Conservation (phyloP, 2,329 filamentous ascomycete genomes). For the Mycosphaerella arachidis region DNA sequence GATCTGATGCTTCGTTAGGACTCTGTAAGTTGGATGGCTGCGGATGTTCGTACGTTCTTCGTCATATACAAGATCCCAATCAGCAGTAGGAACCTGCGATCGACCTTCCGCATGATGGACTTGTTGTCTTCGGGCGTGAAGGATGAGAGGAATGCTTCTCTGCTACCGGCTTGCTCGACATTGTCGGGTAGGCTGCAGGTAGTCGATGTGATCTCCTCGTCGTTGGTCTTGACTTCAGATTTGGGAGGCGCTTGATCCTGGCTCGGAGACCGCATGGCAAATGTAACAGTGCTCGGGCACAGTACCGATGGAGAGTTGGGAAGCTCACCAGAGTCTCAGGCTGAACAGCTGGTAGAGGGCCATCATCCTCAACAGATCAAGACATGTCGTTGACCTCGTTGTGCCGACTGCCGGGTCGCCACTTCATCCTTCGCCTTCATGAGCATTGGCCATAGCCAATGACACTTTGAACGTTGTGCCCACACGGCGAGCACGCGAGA, state of each 20-base stretch:
- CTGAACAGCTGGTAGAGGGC: no score
- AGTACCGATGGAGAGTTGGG: no score
- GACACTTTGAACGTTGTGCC: neutral
- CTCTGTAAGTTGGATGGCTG: no score
- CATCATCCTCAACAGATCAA: neutral
- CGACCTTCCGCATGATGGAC: conserved; percentile 40
- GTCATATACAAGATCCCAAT: conserved; percentile 43
- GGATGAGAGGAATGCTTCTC: conserved; percentile 35
- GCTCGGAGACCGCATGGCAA: neutral
- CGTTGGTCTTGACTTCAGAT: neutral
- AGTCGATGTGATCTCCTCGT: neutral
- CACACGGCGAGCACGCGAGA: neutral
- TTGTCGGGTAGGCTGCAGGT: conserved; percentile 5
- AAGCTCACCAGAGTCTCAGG: no score
- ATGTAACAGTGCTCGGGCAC: neutral
- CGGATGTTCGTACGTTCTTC: conserved; percentile 33
- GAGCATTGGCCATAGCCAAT: neutral
- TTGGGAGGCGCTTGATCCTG: neutral
- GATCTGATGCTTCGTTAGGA: conserved; percentile 17
- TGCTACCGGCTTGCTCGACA: conserved; percentile 15
- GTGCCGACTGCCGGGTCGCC: neutral
- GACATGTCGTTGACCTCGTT: neutral
- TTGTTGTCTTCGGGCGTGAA: conserved; percentile 39
- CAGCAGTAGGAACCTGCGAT: conserved; percentile 36
- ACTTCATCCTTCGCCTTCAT: neutral